These are phyloP conservation scores for Thielaviopsis cerberus DNA, from an alignment of 2,329 filamentous ascomycete genomes.

Conservation along the genomic window DNA sequence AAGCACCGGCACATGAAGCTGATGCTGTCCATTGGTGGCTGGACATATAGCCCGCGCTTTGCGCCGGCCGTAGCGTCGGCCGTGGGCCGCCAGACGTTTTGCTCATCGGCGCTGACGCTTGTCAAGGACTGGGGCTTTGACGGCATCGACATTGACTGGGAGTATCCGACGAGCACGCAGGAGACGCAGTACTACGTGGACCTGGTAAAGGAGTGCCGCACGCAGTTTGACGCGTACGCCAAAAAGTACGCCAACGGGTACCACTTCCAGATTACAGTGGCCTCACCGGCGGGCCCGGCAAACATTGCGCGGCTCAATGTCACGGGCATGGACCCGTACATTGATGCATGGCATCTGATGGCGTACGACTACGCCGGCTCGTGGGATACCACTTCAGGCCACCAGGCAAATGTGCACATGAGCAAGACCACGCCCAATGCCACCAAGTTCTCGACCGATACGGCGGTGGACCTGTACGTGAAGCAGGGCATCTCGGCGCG, in stretches of 20 bases:
- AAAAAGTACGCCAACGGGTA: slow-evolving; percentile 22
- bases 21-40: slow-evolving; percentile 67
- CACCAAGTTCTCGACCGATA: slow-evolving; percentile 52
- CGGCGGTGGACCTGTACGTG: slow-evolving; percentile 43
- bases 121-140: slow-evolving; percentile 49
- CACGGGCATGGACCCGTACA: slow-evolving; percentile 32
- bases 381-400: slow-evolving; percentile 44
- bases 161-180: slow-evolving; percentile 25
- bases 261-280: slow-evolving; percentile 33
- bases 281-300: slow-evolving; percentile 27
- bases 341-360: slow-evolving; percentile 46
- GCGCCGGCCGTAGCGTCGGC: slow-evolving; percentile 41
- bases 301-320: slow-evolving; percentile 34
- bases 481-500: slow-evolving; percentile 31
- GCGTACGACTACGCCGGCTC: slow-evolving; percentile 53
- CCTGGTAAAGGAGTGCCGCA: slow-evolving; percentile 25
- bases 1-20: slow-evolving; percentile 58
- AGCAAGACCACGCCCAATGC: slow-evolving; percentile 25
- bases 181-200: slow-evolving; percentile 25
- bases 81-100: slow-evolving; percentile 45
- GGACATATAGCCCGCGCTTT: slow-evolving; percentile 58
- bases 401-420: slow-evolving; percentile 46
- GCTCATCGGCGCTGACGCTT: slow-evolving; percentile 45
- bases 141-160: slow-evolving; percentile 39
- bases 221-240: slow-evolving; percentile 26